phyloP scores from a whole-genome alignment of 2,329 filamentous ascomycete species.

The Tolypocladium ovalisporum region DNA sequence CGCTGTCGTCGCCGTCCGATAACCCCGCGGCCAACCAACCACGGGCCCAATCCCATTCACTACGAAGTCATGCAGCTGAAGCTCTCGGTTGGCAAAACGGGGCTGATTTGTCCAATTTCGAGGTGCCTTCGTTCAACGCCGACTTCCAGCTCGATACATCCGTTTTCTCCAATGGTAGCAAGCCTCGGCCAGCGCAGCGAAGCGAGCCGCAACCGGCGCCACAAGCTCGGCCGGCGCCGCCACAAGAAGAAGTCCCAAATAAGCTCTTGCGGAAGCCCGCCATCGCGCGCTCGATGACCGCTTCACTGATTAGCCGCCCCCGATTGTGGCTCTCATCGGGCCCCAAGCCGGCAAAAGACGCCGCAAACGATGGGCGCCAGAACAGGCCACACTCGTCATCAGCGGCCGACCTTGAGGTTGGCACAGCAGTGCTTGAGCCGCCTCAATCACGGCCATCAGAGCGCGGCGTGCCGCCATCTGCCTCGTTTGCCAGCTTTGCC shows the following conservation, averaged over 20 bases:
- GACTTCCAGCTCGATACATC: conserved; percentile 36
- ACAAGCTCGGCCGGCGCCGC: not conserved
- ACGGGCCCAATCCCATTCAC: not conserved
- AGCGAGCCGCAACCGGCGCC: conserved; percentile 6
- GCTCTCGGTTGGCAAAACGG: conserved; percentile 2
- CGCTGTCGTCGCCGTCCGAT: conserved; percentile 7
- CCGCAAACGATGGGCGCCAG: conserved; percentile 9
- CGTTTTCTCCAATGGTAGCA: conserved; percentile 22
- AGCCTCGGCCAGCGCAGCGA: not conserved
- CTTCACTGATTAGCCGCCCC: conserved; percentile 36
- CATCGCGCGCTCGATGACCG: conserved; percentile 25
- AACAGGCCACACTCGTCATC: conserved; percentile 14
- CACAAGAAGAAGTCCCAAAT: not conserved
- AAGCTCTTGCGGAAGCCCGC: conserved; percentile 6
- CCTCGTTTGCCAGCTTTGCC: conserved; percentile 39
- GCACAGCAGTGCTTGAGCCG: not conserved
- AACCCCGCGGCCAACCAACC: not conserved
- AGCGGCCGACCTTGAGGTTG: conserved; percentile 10
- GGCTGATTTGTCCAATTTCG: conserved; percentile 29
- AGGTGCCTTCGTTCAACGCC: conserved; percentile 42
- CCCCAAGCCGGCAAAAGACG: conserved; percentile 27
- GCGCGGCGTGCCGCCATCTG: conserved; percentile 17
- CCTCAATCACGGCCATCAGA: not conserved
- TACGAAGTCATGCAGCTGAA: not conserved
- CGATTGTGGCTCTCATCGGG: conserved; percentile 39